Percentiles rank a stretch among this genome's conserved stretches.
Conservation (phyloP, 2,329 filamentous ascomycete genomes). For the Fusarium tanahbumbuense region DNA sequence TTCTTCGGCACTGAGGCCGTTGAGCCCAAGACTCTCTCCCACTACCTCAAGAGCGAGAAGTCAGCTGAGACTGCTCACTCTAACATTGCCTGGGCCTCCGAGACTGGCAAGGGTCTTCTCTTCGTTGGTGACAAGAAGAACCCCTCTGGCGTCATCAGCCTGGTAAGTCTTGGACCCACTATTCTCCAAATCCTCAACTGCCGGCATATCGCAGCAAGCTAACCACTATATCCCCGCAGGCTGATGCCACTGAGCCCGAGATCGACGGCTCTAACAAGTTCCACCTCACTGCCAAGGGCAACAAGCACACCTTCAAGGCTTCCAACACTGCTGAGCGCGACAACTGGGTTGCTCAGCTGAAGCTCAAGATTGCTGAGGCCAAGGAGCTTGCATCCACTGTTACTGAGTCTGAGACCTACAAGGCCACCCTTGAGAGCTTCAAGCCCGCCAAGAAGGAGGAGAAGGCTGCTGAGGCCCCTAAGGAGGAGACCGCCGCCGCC, state of each 20-base stretch:
- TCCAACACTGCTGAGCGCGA: constrained; percentile 80
- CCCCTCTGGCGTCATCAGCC: constrained; percentile 84
- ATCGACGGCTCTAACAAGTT: constrained; percentile 85
- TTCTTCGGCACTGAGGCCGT: constrained; percentile 82
- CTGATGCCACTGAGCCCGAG: constrained; percentile 75
- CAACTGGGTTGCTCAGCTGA: constrained; percentile 88
- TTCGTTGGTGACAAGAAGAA: constrained; percentile 89
- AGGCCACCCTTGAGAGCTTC: constrained; percentile 80
- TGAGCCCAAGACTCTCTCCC: constrained; percentile 76
- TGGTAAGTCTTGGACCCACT: constrained; percentile 69
- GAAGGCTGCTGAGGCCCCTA: constrained; percentile 52
- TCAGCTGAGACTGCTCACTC: constrained; percentile 77
- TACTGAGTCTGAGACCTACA: constrained; percentile 86
- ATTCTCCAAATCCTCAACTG: constrained; percentile 20
- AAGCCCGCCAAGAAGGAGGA: constrained; percentile 64
- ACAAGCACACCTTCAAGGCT: constrained; percentile 97
- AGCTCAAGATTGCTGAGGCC: constrained; percentile 84
- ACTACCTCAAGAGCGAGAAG: constrained; percentile 92
- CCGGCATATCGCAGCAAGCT: constrained; percentile 34
- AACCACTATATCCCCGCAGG: constrained; percentile 50
- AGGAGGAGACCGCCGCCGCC: constrained; percentile 49
- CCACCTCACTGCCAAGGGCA: constrained; percentile 82
- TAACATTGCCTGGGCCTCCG: constrained; percentile 86
- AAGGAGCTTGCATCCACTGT: constrained; percentile 82
- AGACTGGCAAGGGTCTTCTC: constrained; percentile 95